These are phyloP conservation scores for Phlebiopsis flavidoalba DNA, from an alignment of 768 basidiomycete genomes.

Conservation along the genomic window DNA sequence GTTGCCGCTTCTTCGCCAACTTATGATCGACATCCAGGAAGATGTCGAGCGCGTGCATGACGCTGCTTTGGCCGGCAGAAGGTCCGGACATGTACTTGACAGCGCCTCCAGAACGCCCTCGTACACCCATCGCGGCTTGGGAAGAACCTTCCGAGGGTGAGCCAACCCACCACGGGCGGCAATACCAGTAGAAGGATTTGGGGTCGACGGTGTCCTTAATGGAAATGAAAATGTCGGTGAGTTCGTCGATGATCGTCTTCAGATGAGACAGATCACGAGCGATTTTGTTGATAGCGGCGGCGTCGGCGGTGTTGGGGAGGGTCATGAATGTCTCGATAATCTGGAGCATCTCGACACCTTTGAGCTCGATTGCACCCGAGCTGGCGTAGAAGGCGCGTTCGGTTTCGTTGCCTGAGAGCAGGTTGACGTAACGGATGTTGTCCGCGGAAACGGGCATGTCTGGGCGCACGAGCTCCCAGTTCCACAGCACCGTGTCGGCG, in stretches of 20 bases:
- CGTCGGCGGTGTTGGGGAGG: constrained; percentile 54
- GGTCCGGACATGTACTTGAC: constrained; percentile 76
- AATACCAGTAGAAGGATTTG: constrained; percentile 81
- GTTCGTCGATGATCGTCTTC: constrained; percentile 62
- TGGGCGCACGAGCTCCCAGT: constrained; percentile 63
- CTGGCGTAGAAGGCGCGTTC: constrained; percentile 84
- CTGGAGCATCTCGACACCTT: constrained; percentile 79
- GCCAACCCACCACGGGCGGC: constrained; percentile 92
- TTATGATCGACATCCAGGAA: constrained; percentile 89
- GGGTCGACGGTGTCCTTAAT: constrained; percentile 76
- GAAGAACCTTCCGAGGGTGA: constrained; percentile 55
- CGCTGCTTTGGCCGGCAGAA: constrained; percentile 89
- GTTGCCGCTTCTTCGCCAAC: constrained; percentile 63
- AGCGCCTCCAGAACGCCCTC: constrained; percentile 57
- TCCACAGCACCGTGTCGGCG: constrained; percentile 95
- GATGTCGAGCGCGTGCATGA: constrained; percentile 83
- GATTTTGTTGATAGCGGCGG: constrained; percentile 53
- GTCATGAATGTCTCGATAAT: constrained; percentile 86
- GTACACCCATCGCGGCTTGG: constrained; percentile 63
- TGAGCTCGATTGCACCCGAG: constrained; percentile 81
- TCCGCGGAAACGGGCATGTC: constrained; percentile 52
- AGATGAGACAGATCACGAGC: constrained; percentile 68
- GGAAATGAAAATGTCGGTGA: constrained; percentile 63
- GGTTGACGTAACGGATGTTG: constrained; percentile 69
- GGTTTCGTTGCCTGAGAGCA: constrained; percentile 82